Conservation (phyloP, 2,329 filamentous ascomycete genomes). For the Aspergillus pseudoterreus region DNA sequence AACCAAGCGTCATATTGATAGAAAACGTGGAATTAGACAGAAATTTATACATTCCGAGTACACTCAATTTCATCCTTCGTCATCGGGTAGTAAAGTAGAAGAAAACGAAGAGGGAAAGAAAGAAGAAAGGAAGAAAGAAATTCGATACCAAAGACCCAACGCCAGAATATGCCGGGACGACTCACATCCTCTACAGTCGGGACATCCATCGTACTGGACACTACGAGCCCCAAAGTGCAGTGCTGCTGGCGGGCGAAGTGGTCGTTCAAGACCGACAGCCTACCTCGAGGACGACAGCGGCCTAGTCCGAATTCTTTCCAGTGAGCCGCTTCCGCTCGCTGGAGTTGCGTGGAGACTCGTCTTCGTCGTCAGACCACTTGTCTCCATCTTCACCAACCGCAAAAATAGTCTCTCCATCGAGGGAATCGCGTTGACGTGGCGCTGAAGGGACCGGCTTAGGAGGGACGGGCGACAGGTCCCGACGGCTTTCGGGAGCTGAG, state of each 20-base stretch:
- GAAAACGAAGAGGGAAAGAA: background rate
- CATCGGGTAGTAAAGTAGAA: background rate
- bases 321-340: conserved; percentile 51
- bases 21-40: background rate
- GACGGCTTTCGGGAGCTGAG: conserved; percentile 26
- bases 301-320: conserved; percentile 31
- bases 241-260: background rate
- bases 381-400: conserved; percentile 85
- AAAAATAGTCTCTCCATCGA: conserved; percentile 93
- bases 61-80: background rate
- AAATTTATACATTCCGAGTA: conserved; percentile 1
- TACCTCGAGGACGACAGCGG: background rate
- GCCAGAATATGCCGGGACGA: conserved; percentile 17
- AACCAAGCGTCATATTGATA: no score
- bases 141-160: conserved; percentile 11
- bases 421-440: conserved; percentile 54
- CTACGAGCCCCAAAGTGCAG: no score
- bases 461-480: conserved; percentile 37
- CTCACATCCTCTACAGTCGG: background rate
- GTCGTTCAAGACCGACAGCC: background rate
- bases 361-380: conserved; percentile 70
- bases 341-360: conserved; percentile 52
- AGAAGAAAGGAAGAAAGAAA: background rate
- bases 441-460: conserved; percentile 52
- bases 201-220: no score